Evolutionary conservation across 2,329 filamentous ascomycete species (phyloP).

Genomic region (Shiraia bambusicola): DNA sequence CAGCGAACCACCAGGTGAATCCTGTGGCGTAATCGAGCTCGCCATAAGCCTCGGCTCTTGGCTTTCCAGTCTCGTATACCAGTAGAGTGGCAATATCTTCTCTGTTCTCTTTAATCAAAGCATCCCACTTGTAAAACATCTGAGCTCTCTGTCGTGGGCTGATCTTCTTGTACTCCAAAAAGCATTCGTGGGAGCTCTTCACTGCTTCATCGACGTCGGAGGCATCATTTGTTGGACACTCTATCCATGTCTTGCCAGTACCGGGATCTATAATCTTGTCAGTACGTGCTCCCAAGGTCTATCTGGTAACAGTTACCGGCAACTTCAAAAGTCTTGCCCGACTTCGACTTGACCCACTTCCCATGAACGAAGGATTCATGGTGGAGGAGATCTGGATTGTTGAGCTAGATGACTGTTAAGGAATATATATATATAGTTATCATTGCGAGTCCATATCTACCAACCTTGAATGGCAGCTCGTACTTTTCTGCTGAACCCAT

Average conservation of each 20-base stretch:
- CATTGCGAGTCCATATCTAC: not conserved
- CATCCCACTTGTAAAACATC: constrained; percentile 65
- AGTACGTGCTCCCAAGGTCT: constrained; percentile 1
- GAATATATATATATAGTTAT: not conserved
- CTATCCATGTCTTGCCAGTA: constrained; percentile 52
- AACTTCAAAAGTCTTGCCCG: constrained; percentile 59
- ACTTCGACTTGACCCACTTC: constrained; percentile 58
- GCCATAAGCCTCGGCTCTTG: constrained; percentile 53
- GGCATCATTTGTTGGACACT: constrained; percentile 50
- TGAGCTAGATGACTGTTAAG: constrained; percentile 46
- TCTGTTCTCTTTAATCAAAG: constrained; percentile 61
- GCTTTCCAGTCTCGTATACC: constrained; percentile 61
- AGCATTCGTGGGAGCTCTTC: constrained; percentile 60
- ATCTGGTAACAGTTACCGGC: constrained; percentile 44
- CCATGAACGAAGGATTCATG: constrained; percentile 57
- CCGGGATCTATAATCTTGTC: constrained; percentile 50
- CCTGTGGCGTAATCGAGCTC: constrained; percentile 57
- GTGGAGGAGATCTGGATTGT: constrained; percentile 56
- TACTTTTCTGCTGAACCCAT: constrained; percentile 33
- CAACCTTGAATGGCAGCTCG: constrained; percentile 50
- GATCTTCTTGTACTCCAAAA: constrained; percentile 60
- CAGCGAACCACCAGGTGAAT: constrained; percentile 60
- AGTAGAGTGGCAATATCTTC: constrained; percentile 65
- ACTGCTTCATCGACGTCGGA: constrained; percentile 65
- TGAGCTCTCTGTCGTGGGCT: constrained; percentile 64